Evolutionary conservation across 257 asterid genomes (phyloP), one percentile per base, ranked within the genome.

Genomic region (Solanum clarkiae): DNA sequence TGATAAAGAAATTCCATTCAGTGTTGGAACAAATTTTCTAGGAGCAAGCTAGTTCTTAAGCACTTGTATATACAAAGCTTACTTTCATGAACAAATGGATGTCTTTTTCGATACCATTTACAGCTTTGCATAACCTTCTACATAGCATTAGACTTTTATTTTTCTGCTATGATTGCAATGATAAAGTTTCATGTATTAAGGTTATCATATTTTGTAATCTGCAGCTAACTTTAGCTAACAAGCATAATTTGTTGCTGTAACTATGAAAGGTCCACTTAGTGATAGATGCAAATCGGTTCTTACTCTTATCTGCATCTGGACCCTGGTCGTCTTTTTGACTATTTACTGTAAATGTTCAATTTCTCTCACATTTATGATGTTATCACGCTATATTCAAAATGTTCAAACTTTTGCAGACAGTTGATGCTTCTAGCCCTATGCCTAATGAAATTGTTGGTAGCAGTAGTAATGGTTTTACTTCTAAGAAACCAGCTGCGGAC

Each of bases 401-500:
- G 47, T 1, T 13, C 45, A 15, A 60, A 51, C 81, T 84, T 84
- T 69, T 84, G 69, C 86, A 84, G 86, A 84, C 29, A 17, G 51
- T 53, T 44, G 40, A 59, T 40, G 66, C 57, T 54, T 29, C 70
- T 42, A 69, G 81, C 8, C 81, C 59, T 69, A 14, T 40, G 74
- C 84, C 7, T n/a, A 53, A 24, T 26, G 81, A 70, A 40, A 86
- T 71, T 15, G 40, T 54, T 36, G 36, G 45, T 26, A 45, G 65
- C n/a, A 36, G 18, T 29, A 45, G 70, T 9, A 79, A 63, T 57
- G 82, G 44, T 45, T 24, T 65, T 65, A 62, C 88, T 86, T 66
- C 80, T 10, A 81, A 89, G 84, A 87, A 85, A n/a, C 44, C 68
- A 63, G 88, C 66, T 54, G 81, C 80, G 59, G 88, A 80, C 66